phyloP scores from a whole-genome alignment of 176 grass and related monocot genomes.

The Hyparrhenia diplandra region DNA sequence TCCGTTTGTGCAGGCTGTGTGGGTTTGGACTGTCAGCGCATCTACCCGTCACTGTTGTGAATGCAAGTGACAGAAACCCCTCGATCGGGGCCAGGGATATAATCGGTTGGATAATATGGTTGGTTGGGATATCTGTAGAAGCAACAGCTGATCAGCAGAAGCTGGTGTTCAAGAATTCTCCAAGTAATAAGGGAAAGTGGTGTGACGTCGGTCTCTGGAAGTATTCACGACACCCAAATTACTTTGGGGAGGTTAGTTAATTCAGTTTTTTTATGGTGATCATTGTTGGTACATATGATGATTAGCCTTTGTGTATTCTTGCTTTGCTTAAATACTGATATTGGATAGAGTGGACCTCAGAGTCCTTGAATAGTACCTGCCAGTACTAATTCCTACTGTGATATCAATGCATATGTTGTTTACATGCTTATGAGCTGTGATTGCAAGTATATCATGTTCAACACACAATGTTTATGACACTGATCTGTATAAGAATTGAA shows the following conservation, averaged over 20 bases:
- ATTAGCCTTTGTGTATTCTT: not conserved
- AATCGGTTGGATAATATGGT: constrained; percentile 96
- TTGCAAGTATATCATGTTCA: not conserved
- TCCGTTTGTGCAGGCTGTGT: constrained; percentile 57
- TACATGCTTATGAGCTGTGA: not conserved
- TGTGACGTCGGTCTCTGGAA: constrained; percentile 82
- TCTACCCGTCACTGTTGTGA: constrained; percentile 91
- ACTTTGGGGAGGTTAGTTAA: constrained; percentile 83
- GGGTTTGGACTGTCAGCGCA: constrained; percentile 94
- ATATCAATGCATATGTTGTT: not conserved
- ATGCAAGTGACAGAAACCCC: constrained; percentile 66
- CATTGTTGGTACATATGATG: not conserved
- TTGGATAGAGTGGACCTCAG: not conserved
- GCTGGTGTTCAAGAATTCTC: constrained; percentile 77
- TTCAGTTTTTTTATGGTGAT: constrained; percentile 9
- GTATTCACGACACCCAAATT: constrained; percentile 93
- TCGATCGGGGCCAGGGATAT: constrained; percentile 66
- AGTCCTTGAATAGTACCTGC: not conserved
- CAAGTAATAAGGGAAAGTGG: constrained; percentile 76
- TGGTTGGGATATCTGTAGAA: constrained; percentile 57
- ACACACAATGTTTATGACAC: not conserved
- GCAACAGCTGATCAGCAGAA: constrained; percentile 86
- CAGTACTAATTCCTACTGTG: not conserved
- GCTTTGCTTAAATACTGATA: not conserved
- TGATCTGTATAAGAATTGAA: constrained; percentile 1